A percentile compares a stretch with the other conserved stretches of the same genome.
Evolutionary conservation across 176 grass and related monocot species (phyloP).

Genomic region (Zoysia japonica): DNA sequence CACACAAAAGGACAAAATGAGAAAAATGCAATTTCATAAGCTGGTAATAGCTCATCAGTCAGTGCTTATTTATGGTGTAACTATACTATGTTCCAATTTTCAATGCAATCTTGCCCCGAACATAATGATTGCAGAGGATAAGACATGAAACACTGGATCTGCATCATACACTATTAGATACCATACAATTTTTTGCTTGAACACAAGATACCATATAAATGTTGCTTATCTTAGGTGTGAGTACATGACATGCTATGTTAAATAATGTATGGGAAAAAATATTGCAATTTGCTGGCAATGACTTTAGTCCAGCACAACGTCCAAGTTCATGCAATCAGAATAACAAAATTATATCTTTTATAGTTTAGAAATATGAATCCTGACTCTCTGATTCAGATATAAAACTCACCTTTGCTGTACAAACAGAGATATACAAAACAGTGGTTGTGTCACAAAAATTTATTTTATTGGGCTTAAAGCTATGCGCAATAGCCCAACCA

Average conservation of each 20-base stretch:
- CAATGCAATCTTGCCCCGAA: not conserved
- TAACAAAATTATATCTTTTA: not conserved
- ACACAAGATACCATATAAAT: not conserved
- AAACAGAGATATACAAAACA: not conserved
- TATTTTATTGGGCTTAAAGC: not conserved
- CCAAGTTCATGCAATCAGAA: not conserved
- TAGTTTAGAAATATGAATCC: not conserved
- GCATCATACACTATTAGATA: not conserved
- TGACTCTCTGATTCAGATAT: not conserved
- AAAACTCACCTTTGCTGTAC: not conserved
- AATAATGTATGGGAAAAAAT: not conserved
- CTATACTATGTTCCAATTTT: not conserved
- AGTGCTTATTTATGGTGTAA: not conserved
- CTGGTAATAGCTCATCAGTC: not conserved
- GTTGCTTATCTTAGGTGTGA: not conserved
- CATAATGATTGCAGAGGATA: constrained; percentile 1
- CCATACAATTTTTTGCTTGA: too few species aligned
- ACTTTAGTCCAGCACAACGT: not conserved
- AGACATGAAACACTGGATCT: not conserved
- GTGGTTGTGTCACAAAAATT: not conserved
- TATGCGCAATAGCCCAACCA: not conserved
- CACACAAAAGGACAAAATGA: not conserved
- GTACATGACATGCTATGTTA: constrained; percentile 3
- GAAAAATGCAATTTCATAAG: constrained; percentile 9
- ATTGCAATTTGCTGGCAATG: not conserved